Evolutionary conservation across 1,284 basidiomycete species (phyloP).

Genomic region (Microstroma glucosiphilum): DNA sequence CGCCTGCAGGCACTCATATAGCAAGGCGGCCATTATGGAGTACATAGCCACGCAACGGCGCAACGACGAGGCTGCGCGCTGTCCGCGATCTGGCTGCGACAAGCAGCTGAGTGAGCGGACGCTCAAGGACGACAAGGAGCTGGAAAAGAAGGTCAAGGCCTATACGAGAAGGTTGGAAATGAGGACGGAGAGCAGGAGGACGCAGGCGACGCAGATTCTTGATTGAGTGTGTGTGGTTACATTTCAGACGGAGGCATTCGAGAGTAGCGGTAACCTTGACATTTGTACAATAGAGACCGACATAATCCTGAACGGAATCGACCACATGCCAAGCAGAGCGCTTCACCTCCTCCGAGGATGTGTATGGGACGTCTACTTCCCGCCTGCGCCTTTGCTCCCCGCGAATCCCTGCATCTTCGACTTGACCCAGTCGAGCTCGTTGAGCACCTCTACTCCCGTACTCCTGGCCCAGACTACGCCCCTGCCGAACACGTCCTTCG

Average conservation of each 20-base stretch:
- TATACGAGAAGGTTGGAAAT: background rate
- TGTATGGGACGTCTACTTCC: background rate
- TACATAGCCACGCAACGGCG: background rate
- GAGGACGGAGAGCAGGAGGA: background rate
- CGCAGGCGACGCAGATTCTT: background rate
- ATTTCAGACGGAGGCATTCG: background rate
- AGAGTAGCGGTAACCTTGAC: background rate
- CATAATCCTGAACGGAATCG: too few relatives aligned
- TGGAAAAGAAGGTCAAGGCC: background rate
- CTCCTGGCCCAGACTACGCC: constrained; percentile 43
- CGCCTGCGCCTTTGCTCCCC: constrained; percentile 8
- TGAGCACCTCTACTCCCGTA: constrained; percentile 46
- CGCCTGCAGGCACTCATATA: background rate
- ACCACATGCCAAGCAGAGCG: background rate
- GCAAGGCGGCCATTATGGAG: background rate
- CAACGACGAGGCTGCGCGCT: background rate
- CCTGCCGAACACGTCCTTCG: constrained; percentile 23
- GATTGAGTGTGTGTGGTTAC: background rate
- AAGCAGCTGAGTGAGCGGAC: background rate
- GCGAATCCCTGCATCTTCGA: constrained; percentile 19
- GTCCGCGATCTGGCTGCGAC: background rate
- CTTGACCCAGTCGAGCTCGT: constrained; percentile 45
- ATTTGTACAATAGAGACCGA: background rate
- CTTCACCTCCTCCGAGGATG: background rate
- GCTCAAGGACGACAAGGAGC: constrained; percentile 4